These are phyloP conservation scores for Linnemannia zychae DNA, from an alignment of 192 early-diverging fungal genomes.

Conservation along the genomic window DNA sequence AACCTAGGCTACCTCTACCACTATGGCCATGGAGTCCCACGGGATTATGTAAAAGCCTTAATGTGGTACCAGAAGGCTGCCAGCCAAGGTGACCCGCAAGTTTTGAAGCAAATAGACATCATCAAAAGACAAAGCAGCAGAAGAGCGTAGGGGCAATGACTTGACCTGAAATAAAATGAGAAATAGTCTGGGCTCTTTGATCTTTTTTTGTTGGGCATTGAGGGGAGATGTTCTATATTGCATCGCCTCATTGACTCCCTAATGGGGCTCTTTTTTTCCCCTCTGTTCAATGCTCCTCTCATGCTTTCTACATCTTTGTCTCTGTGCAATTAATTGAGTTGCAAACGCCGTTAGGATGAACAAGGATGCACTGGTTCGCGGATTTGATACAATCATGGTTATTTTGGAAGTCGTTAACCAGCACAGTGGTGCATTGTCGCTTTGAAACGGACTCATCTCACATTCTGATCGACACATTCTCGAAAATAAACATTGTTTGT, in stretches of 20 bases:
- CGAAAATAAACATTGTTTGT: too few relatives aligned
- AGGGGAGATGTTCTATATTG: neutral
- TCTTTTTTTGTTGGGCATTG: neutral
- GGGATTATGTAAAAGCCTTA: neutral
- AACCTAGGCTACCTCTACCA: neutral
- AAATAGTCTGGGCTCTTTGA: too few relatives aligned
- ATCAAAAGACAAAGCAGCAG: neutral
- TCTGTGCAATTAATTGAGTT: too few relatives aligned
- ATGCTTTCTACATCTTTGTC: too few relatives aligned
- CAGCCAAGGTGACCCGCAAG: neutral
- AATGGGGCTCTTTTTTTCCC: neutral
- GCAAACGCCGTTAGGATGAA: too few relatives aligned
- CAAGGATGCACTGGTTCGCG: too few relatives aligned
- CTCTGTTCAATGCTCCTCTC: too few relatives aligned
- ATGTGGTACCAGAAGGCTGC: slow-evolving; percentile 5
- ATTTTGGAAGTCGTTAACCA: too few relatives aligned
- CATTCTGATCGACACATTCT: too few relatives aligned
- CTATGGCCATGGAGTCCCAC: neutral
- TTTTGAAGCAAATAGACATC: neutral
- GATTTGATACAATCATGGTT: too few relatives aligned
- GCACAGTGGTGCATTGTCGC: neutral
- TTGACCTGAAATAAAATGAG: too few relatives aligned
- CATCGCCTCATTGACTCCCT: neutral
- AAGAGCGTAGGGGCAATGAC: neutral
- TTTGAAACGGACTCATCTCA: too few relatives aligned